Evolutionary conservation across 1,284 basidiomycete species (phyloP), one percentile per base, ranked within the genome.

Genomic region (Puccinia novopanici): DNA sequence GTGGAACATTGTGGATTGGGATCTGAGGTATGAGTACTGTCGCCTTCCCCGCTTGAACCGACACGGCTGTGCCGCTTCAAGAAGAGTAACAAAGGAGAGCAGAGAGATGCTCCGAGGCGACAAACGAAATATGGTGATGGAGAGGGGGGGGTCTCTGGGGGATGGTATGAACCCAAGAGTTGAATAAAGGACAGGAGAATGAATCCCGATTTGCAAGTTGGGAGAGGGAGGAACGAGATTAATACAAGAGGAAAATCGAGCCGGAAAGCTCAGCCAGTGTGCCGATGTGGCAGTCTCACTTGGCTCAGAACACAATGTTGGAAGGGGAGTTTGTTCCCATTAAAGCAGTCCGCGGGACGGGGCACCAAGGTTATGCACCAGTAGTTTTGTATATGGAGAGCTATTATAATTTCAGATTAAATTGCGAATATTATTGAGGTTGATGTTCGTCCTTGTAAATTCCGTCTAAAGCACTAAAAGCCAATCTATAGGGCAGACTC

Each of bases 401-500:
- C 22, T 19, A 12, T 54, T 8, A n/a, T n/a, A n/a, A 54, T 22
- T 54, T 54, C 17, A 54, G 52, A 54, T 54, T 48, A 48, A 19
- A 54, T 54, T 54, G 52, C 6, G 15, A 54, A 54, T 54, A 22
- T 37, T 12, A 61, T 61, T 12, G 30, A 19, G 9, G 13, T 27
- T 22, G 37, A 40, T 63, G 61, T 57, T 75, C 81, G 54, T 82
- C 82, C 42, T 59, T 65, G 72, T 79, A 82, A 40, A 82, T 82
- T 27, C 79, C 76, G 52, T 82, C 82, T 22, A 82, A 40, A 19
- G 81, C 76, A 40, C 45, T 52, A 42, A 82, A 82, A 22, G 82
- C 81, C 34, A 81, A 52, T 52, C 71, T 45, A 57, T 82, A 82
- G 30, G 95, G 95, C 82, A 98, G 86, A 84, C 90, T 91, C 84